phyloP scores from a whole-genome alignment of 768 basidiomycete genomes.

The Tephrocybe sp. region DNA sequence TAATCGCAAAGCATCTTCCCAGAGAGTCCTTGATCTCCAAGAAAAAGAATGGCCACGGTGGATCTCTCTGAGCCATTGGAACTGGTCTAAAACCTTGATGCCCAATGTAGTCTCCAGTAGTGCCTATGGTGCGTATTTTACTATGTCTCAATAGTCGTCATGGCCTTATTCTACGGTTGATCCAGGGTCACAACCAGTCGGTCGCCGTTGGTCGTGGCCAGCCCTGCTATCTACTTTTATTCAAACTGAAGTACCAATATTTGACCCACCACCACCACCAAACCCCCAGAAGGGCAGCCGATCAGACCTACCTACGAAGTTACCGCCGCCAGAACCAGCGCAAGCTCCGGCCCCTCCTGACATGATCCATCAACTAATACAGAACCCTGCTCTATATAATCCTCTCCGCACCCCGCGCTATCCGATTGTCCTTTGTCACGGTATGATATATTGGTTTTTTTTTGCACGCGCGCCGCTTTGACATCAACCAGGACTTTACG shows the following conservation, averaged over 20 bases:
- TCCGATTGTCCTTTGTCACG: slow-evolving; percentile 95
- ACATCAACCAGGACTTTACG: slow-evolving; percentile 72
- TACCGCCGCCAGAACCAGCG: slow-evolving; percentile 21
- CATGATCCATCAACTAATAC: slow-evolving; percentile 68
- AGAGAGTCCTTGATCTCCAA: slow-evolving; percentile 18
- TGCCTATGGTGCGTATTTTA: slow-evolving; percentile 2
- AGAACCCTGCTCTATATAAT: slow-evolving; percentile 76
- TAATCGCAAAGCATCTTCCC: slow-evolving; percentile 5
- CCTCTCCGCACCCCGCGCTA: slow-evolving; percentile 80
- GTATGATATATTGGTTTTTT: slow-evolving; percentile 39
- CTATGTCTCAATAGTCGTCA: not conserved
- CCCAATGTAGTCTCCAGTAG: not conserved
- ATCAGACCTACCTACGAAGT: slow-evolving; percentile 10
- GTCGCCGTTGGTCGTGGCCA: slow-evolving; percentile 27
- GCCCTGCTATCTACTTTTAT: slow-evolving; percentile 22
- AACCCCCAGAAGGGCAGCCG: slow-evolving; percentile 12
- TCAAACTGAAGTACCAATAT: slow-evolving; percentile 16
- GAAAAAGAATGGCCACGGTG: slow-evolving; percentile 29
- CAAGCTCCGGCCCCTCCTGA: slow-evolving; percentile 33
- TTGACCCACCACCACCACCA: slow-evolving; percentile 21
- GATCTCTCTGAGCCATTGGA: slow-evolving; percentile 25
- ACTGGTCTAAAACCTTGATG: slow-evolving; percentile 15
- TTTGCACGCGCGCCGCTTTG: slow-evolving; percentile 9
- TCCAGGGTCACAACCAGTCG: slow-evolving; percentile 11
- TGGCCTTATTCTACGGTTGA: not conserved